A percentile compares a stretch with the other conserved stretches of the same genome.
Evolutionary conservation across 768 basidiomycete species (phyloP).

Genomic region (Suillus brevipes): DNA sequence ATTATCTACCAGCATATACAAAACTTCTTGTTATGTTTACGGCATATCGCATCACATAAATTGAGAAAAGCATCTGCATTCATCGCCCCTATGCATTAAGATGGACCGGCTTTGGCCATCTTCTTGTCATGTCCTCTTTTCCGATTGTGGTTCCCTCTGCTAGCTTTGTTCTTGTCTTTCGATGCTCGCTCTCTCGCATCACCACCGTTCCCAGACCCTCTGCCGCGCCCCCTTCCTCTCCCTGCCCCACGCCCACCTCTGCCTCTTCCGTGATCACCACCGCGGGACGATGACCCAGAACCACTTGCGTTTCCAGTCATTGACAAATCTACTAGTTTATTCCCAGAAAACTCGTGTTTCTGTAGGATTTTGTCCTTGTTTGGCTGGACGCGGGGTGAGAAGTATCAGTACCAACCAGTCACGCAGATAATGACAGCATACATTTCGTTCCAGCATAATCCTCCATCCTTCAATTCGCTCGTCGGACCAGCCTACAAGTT

Average conservation of each 20-base stretch:
- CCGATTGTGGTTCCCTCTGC: slow-evolving; percentile 68
- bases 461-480: slow-evolving; percentile 93
- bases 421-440: slow-evolving; percentile 39
- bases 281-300: slow-evolving; percentile 21
- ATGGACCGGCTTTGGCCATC: slow-evolving; percentile 60
- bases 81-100: slow-evolving; percentile 12
- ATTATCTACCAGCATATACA: not conserved
- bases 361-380: slow-evolving; percentile 71
- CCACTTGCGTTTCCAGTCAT: slow-evolving; percentile 1
- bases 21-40: not conserved
- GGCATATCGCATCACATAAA: not conserved
- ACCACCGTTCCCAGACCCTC: slow-evolving; percentile 40
- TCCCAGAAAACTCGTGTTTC: slow-evolving; percentile 78
- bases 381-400: slow-evolving; percentile 43
- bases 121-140: slow-evolving; percentile 90
- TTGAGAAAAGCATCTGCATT: not conserved
- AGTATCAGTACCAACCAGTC: slow-evolving; percentile 8
- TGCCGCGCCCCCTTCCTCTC: slow-evolving; percentile 37
- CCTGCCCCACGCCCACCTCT: slow-evolving; percentile 41
- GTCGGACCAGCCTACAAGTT: slow-evolving; percentile 62
- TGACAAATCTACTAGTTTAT: slow-evolving; percentile 35
- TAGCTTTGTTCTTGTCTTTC: slow-evolving; percentile 79
- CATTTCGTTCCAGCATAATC: slow-evolving; percentile 87
- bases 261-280: slow-evolving; percentile 44
- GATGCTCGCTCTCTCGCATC: slow-evolving; percentile 59